Conservation (phyloP, 2,329 filamentous ascomycete species). For the Stromatinia cepivora region DNA sequence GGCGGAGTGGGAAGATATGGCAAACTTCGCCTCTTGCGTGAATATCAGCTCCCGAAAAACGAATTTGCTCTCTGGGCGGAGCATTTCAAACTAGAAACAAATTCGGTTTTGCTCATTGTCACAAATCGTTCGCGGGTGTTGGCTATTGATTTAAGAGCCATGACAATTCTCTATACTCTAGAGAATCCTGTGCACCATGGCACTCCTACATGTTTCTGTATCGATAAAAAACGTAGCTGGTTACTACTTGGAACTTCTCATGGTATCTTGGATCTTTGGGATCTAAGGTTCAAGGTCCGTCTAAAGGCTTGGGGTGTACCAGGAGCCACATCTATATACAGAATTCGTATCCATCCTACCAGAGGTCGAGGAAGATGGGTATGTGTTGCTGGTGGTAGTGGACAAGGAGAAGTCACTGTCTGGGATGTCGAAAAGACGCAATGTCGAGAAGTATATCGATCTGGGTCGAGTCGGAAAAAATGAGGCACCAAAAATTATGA, state of each 20-base stretch:
- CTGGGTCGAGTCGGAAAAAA: slow-evolving; percentile 59
- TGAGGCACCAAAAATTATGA: slow-evolving; percentile 70
- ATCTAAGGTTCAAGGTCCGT: slow-evolving; percentile 88
- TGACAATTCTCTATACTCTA: slow-evolving; percentile 77
- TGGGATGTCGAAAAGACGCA: slow-evolving; percentile 93
- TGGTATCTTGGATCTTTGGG: slow-evolving; percentile 91
- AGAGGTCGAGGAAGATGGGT: slow-evolving; percentile 81
- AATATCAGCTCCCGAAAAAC: slow-evolving; percentile 71
- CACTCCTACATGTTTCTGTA: slow-evolving; percentile 84
- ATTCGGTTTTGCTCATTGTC: slow-evolving; percentile 80
- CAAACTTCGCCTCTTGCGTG: slow-evolving; percentile 72
- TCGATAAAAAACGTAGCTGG: slow-evolving; percentile 87
- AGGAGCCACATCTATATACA: slow-evolving; percentile 76
- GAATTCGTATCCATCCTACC: slow-evolving; percentile 74
- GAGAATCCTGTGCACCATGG: slow-evolving; percentile 91
- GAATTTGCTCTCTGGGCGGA: slow-evolving; percentile 90
- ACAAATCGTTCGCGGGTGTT: slow-evolving; percentile 84
- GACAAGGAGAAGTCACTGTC: slow-evolving; percentile 83
- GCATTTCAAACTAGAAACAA: slow-evolving; percentile 80
- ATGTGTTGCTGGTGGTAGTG: slow-evolving; percentile 84
- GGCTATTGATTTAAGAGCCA: slow-evolving; percentile 82
- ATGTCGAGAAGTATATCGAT: slow-evolving; percentile 84
- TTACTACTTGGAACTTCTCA: slow-evolving; percentile 88
- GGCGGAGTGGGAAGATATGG: slow-evolving; percentile 70
- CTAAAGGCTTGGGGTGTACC: slow-evolving; percentile 87